A percentile compares a stretch with the other conserved stretches of the same genome.
Evolutionary conservation across 768 basidiomycete genomes (phyloP).

Genomic region (Rhodotorula babjevae): DNA sequence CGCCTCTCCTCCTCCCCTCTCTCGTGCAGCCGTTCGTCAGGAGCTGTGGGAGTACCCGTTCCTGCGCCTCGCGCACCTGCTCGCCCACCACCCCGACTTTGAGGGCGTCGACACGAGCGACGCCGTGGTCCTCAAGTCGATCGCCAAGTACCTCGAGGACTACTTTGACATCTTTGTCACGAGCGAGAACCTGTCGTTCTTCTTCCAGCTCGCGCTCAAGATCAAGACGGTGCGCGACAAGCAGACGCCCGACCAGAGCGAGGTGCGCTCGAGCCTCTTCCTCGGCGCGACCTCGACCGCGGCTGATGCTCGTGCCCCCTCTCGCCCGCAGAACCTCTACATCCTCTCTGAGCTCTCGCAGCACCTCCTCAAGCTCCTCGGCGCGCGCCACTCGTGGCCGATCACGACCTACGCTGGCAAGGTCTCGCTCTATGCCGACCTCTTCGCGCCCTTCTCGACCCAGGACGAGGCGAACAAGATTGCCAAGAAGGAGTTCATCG

Average conservation of each 20-base stretch:
- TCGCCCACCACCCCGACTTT: slow-evolving; percentile 95
- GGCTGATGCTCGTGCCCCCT: no score
- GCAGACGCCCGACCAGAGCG: slow-evolving; percentile 59
- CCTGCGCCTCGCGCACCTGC: slow-evolving; percentile 74
- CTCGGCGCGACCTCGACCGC: neutral
- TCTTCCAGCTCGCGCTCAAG: slow-evolving; percentile 75
- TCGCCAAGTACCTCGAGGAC: slow-evolving; percentile 85
- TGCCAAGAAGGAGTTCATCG: slow-evolving; percentile 62
- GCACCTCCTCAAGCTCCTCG: slow-evolving; percentile 69
- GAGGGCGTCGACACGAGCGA: slow-evolving; percentile 53
- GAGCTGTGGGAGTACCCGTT: slow-evolving; percentile 76
- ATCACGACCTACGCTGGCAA: slow-evolving; percentile 75
- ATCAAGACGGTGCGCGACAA: slow-evolving; percentile 82
- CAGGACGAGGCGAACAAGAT: slow-evolving; percentile 51
- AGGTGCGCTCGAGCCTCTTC: slow-evolving; percentile 52
- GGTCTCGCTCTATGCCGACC: slow-evolving; percentile 72
- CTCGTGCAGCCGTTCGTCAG: slow-evolving; percentile 45
- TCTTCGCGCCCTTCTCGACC: slow-evolving; percentile 66
- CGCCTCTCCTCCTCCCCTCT: no score
- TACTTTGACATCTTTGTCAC: slow-evolving; percentile 73
- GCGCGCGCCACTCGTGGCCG: slow-evolving; percentile 64
- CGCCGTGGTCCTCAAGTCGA: slow-evolving; percentile 66
- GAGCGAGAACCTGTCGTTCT: slow-evolving; percentile 73
- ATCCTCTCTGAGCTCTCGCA: slow-evolving; percentile 82
- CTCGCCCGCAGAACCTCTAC: slow-evolving; percentile 63